Conservation (phyloP, 2,329 filamentous ascomycete genomes). For the Alternaria gaisen region DNA sequence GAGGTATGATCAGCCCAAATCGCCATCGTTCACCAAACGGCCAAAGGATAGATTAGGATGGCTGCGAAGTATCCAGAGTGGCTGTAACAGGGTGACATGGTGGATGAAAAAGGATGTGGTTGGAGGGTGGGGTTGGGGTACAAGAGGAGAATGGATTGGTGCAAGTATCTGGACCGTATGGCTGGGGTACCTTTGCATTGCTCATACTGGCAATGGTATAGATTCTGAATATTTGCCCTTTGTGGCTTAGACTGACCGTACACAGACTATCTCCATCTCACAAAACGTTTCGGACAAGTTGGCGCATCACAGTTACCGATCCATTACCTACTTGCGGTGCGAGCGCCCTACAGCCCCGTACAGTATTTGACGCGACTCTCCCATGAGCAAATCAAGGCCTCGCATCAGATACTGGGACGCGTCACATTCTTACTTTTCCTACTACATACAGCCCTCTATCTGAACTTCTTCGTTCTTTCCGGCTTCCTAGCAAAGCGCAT, state of each 20-base stretch:
- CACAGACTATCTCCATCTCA: conserved; percentile 69
- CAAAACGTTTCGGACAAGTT: conserved; percentile 68
- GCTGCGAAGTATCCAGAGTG: conserved; percentile 33
- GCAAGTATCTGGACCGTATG: conserved; percentile 61
- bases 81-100: conserved; percentile 47
- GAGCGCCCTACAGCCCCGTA: conserved; percentile 61
- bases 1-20: conserved; percentile 50
- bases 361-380: conserved; percentile 62
- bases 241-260: not conserved
- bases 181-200: conserved; percentile 61
- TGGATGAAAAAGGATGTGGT: conserved; percentile 59
- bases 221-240: not conserved
- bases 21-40: conserved; percentile 53
- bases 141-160: conserved; percentile 60
- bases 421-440: conserved; percentile 61
- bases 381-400: conserved; percentile 64
- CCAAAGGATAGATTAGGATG: conserved; percentile 33
- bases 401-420: conserved; percentile 67
- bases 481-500: conserved; percentile 63
- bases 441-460: conserved; percentile 63
- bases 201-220: conserved; percentile 64
- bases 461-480: conserved; percentile 65
- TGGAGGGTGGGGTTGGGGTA: conserved; percentile 59
- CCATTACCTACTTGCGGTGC: conserved; percentile 65
- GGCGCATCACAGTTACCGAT: conserved; percentile 67